Base-by-base conservation (phyloP, 805 yeast genomes). In the Hanseniaspora thailandica region DNA sequence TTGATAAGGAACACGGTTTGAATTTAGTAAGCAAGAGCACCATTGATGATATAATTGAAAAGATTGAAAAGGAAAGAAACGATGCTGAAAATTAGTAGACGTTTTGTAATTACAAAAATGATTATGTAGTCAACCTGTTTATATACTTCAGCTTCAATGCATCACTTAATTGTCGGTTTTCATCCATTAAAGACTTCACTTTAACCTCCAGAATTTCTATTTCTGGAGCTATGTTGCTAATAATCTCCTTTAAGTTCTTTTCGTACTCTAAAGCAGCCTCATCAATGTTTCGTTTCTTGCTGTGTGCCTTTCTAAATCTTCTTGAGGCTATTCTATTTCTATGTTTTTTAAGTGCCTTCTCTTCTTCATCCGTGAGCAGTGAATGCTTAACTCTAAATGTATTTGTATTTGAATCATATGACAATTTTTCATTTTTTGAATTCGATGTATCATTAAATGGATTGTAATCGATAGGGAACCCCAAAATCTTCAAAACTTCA, bases 21-120 rank as follows among this genome's bases (percentile, higher is more conserved):
- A 68, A 74, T 36, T 76, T 86, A 59, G 75, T 89, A 63, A 69
- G 79, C 17, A 76, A 79, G 52, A 95, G 84, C 19, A 85, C 82
- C 59, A 81, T 89, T 58, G 83, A 80, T 60, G 74, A 74, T 55
- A 76, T 80, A 59, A 97, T 89, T 43, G 80, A 81, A 56, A 82
- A 80, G 61, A 84, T 90, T 56, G 97, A 89, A 70, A 83, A 77
- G 31, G 97, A 88, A 68, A 88, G 88, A 71, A 88, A 60, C 76
- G 59, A 83, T 80, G 47, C 93, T 82, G 69, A 86, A 82, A 50
- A 90, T 6, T 26, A 26, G 30, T 80, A 61, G 82, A n/a, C n/a
- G n/a, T 79, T 76, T 83, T 77, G 75, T 82, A 75, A 69, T 66
- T 70, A 59, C 69, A 65, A 60, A 15, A 19, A 23, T 23, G 19